Conservation (phyloP, 164 flowering plant genomes). For the Dillenia suffruticosa region DNA sequence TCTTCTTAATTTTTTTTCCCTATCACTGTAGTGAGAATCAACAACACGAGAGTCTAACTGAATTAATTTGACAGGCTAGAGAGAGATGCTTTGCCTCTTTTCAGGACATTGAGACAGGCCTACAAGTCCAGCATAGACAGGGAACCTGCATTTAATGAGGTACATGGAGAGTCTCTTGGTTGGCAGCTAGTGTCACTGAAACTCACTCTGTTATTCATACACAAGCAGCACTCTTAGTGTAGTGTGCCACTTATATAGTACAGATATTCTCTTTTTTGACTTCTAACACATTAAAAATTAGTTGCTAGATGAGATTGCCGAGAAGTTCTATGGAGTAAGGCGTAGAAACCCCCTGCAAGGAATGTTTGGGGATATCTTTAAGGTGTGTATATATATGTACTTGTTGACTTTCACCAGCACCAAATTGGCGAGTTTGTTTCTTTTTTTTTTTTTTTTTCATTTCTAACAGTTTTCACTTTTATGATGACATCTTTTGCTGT, state of each 20-base stretch:
- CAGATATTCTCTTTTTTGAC: no score
- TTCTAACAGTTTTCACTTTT: neutral
- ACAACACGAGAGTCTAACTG: no score
- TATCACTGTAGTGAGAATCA: no score
- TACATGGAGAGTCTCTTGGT: slow-evolving; percentile 9
- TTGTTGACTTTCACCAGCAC: no score
- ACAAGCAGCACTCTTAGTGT: no score
- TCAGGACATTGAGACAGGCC: slow-evolving; percentile 63
- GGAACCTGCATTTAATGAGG: slow-evolving; percentile 79
- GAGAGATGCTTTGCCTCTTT: slow-evolving; percentile 96
- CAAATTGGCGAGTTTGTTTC: no score
- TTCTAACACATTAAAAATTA: slow-evolving; percentile 27
- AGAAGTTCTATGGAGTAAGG: slow-evolving; percentile 73
- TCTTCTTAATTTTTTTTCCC: neutral
- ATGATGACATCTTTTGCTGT: slow-evolving; percentile 1
- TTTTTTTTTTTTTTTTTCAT: neutral
- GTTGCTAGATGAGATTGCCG: slow-evolving; percentile 84
- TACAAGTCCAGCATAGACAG: slow-evolving; percentile 70
- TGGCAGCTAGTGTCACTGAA: no score
- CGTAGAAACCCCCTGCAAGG: slow-evolving; percentile 82
- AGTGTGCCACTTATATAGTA: no score
- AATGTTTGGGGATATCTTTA: slow-evolving; percentile 80
- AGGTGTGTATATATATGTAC: slow-evolving; percentile 34
- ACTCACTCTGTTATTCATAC: no score
- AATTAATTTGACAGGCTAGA: slow-evolving; percentile 50